Percentiles rank a stretch among this genome's conserved stretches.
Evolutionary conservation across 192 early-diverging fungal species (phyloP).

Genomic region (Spizellomyces sp.): DNA sequence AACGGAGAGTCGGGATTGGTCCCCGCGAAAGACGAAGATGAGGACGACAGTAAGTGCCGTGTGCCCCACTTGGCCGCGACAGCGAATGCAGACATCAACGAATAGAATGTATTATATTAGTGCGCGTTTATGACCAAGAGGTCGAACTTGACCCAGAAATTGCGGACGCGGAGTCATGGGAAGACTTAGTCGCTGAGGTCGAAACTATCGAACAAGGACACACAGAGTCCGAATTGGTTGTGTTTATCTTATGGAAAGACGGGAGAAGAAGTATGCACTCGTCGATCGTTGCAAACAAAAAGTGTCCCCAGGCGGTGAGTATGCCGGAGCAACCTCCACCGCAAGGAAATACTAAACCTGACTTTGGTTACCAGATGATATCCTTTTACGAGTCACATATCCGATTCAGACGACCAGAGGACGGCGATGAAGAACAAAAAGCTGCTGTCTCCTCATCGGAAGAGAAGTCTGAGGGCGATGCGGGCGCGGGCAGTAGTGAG

Average conservation of each 20-base stretch:
- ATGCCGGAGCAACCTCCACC: not conserved
- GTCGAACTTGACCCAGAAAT: not conserved
- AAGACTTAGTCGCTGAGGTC: conserved; percentile 2
- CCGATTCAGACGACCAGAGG: not conserved
- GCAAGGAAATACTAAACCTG: not conserved
- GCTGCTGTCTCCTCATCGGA: no score
- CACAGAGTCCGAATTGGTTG: not conserved
- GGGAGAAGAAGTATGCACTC: conserved; percentile 7
- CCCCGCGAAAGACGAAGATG: not conserved
- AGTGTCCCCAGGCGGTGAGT: conserved; percentile 8
- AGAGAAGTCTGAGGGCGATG: no score
- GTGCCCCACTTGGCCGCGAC: not conserved
- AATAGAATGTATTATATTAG: no score
- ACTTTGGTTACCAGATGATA: not conserved
- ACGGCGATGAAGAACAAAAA: not conserved
- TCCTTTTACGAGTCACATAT: conserved; percentile 6
- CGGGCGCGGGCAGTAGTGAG: no score
- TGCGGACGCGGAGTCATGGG: conserved; percentile 3
- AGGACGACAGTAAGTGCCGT: not conserved
- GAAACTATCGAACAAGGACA: conserved; percentile 9
- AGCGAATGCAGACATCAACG: not conserved
- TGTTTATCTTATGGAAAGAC: conserved; percentile 14
- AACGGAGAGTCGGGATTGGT: no score
- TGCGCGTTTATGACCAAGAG: not conserved
- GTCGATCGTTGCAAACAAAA: not conserved